Percentiles rank a stretch among this genome's conserved stretches.
These are phyloP conservation scores for Hypomyces rosellus DNA, from an alignment of 2,329 filamentous ascomycete genomes.

Conservation along the genomic window DNA sequence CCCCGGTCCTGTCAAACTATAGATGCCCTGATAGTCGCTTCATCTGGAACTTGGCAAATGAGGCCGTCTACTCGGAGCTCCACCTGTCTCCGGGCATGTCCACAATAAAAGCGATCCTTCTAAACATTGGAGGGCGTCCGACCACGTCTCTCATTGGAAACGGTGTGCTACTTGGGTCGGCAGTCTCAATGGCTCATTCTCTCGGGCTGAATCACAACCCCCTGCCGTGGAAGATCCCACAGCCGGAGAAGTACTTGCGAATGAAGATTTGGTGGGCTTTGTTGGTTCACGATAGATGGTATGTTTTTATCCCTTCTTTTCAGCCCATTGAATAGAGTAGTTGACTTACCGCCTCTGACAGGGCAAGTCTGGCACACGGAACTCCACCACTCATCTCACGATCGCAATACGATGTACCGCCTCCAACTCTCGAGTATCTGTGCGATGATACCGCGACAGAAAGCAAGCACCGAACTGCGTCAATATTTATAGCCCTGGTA, in stretches of 20 bases:
- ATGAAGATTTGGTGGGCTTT: slow-evolving; percentile 53
- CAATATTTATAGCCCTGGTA: slow-evolving; percentile 39
- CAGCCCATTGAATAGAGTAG: no score
- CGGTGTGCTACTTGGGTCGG: slow-evolving; percentile 42
- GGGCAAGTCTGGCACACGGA: slow-evolving; percentile 47
- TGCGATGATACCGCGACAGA: slow-evolving; percentile 17
- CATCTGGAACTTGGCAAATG: slow-evolving; percentile 56
- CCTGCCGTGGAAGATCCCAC: slow-evolving; percentile 44
- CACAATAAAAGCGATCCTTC: slow-evolving; percentile 49
- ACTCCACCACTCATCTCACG: slow-evolving; percentile 43
- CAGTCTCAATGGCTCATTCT: slow-evolving; percentile 46
- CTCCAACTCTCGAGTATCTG: slow-evolving; percentile 32
- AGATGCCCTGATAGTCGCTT: slow-evolving; percentile 52
- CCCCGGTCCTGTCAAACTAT: slow-evolving; percentile 35
- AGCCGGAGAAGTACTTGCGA: slow-evolving; percentile 43
- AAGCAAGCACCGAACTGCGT: slow-evolving; percentile 21
- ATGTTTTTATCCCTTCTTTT: background rate
- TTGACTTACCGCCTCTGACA: slow-evolving; percentile 15
- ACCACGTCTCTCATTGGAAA: slow-evolving; percentile 55
- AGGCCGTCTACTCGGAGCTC: slow-evolving; percentile 54
- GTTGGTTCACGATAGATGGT: slow-evolving; percentile 50
- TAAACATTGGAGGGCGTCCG: slow-evolving; percentile 55
- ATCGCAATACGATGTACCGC: slow-evolving; percentile 42
- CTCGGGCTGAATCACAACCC: slow-evolving; percentile 50
- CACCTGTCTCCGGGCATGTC: slow-evolving; percentile 52